phyloP scores from a whole-genome alignment of 192 early-diverging fungal genomes.

The Bifiguratus adelaidae region DNA sequence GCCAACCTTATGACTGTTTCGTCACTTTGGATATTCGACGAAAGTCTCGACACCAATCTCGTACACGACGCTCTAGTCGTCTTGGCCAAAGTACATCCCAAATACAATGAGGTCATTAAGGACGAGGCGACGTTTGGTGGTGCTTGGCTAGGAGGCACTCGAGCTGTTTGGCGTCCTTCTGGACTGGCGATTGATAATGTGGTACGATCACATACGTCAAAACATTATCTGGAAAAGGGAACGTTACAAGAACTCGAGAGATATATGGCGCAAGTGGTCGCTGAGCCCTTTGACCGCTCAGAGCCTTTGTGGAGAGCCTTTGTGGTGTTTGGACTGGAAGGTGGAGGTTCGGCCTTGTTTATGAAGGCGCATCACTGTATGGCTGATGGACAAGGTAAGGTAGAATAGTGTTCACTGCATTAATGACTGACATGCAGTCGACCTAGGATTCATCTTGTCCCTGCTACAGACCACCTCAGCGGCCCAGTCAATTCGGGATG shows the following conservation, averaged over 20 bases:
- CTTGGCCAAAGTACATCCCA: slow-evolving; percentile 6
- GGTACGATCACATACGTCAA: slow-evolving; percentile 1
- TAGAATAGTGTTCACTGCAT: not conserved
- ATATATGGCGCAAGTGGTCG: slow-evolving; percentile 4
- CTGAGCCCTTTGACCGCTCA: slow-evolving; percentile 7
- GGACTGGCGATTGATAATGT: not conserved
- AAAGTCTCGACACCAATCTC: not conserved
- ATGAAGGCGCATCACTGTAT: slow-evolving; percentile 22
- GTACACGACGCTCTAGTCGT: slow-evolving; percentile 2
- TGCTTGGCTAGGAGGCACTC: too few relatives aligned
- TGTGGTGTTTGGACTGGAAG: slow-evolving; percentile 10
- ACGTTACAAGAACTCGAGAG: slow-evolving; percentile 7
- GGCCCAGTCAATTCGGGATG: not conserved
- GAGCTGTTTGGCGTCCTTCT: not conserved
- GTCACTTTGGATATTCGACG: slow-evolving; percentile 12
- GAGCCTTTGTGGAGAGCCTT: slow-evolving; percentile 14
- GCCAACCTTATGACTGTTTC: slow-evolving; percentile 14
- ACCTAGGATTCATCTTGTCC: not conserved
- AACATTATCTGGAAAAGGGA: slow-evolving; percentile 3
- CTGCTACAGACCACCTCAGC: not conserved
- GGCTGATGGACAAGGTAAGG: slow-evolving; percentile 15
- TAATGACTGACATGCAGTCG: not conserved
- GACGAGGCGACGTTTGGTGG: not conserved
- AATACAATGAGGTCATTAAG: slow-evolving; percentile 2
- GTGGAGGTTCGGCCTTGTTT: slow-evolving; percentile 10